These are phyloP conservation scores for Stygiomarasmius scandens DNA, from an alignment of 1,284 basidiomycete genomes.

Conservation along the genomic window DNA sequence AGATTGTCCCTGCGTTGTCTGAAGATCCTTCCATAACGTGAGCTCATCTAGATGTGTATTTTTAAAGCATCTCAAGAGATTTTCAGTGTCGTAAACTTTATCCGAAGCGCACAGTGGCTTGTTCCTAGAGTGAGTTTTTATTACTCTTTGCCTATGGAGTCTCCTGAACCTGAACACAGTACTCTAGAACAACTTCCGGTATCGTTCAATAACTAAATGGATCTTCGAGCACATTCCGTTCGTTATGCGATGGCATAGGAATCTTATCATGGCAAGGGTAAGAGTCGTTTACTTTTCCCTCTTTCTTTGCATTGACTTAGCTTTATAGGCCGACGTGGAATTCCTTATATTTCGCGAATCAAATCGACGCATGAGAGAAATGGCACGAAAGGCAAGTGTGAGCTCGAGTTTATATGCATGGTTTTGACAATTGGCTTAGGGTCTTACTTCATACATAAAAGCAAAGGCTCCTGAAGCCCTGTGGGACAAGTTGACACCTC, in stretches of 20 bases:
- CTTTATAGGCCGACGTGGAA: slow-evolving; percentile 5
- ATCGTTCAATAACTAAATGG: slow-evolving; percentile 16
- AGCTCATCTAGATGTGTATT: not conserved
- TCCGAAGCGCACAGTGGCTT: slow-evolving; percentile 23
- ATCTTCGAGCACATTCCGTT: slow-evolving; percentile 28
- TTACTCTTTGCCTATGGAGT: too few species aligned
- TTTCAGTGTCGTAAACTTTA: slow-evolving; percentile 24
- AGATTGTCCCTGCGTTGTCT: slow-evolving; percentile 24
- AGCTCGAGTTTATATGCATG: not conserved
- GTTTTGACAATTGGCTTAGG: slow-evolving; percentile 1
- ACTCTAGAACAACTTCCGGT: slow-evolving; percentile 7
- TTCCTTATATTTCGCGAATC: slow-evolving; percentile 6
- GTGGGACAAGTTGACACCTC: slow-evolving; percentile 27
- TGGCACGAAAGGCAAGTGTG: slow-evolving; percentile 4
- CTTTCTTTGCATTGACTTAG: not conserved
- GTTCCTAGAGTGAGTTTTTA: slow-evolving; percentile 21
- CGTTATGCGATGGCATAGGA: slow-evolving; percentile 24
- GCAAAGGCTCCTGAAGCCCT: slow-evolving; percentile 26
- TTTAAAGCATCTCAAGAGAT: not conserved
- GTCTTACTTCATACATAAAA: slow-evolving; percentile 22
- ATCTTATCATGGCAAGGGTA: slow-evolving; percentile 20
- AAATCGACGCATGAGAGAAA: not conserved
- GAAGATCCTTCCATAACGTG: slow-evolving; percentile 19
- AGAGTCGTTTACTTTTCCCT: slow-evolving; percentile 7
- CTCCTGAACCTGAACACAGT: not conserved